Conservation (phyloP, 169 alveolate species). For the Plasmodium ovale region DNA sequence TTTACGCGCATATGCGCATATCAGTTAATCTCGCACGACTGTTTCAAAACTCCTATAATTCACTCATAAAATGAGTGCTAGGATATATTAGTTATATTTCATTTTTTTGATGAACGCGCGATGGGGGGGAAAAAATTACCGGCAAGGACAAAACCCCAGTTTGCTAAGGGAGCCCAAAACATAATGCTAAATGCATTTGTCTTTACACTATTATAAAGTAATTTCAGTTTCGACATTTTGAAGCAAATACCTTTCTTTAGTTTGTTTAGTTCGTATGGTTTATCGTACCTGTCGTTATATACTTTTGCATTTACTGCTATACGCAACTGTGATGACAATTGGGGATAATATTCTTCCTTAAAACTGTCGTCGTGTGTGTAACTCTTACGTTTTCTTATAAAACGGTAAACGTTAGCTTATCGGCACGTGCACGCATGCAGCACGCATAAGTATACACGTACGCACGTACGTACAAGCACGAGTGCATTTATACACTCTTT, state of each 20-base stretch:
- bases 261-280: too few species aligned
- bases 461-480: not conserved
- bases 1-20: not conserved
- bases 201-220: slow-evolving; percentile 35
- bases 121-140: slow-evolving; percentile 78
- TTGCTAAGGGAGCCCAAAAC: slow-evolving; percentile 97
- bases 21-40: too few species aligned
- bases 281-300: not conserved
- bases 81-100: not conserved
- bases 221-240: slow-evolving; percentile 32
- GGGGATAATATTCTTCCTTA: too few species aligned
- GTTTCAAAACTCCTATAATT: too few species aligned
- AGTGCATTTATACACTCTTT: too few species aligned
- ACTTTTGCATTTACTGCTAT: not conserved
- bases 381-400: too few species aligned
- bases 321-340: not conserved
- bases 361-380: too few species aligned
- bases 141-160: slow-evolving; percentile 96
- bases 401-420: too few species aligned
- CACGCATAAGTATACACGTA: not conserved
- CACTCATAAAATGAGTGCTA: too few species aligned
- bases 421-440: not conserved
- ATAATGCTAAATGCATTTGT: slow-evolving; percentile 82
- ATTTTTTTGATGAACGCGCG: not conserved
- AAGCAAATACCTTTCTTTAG: not conserved